A percentile compares a stretch with the other conserved stretches of the same genome.
These are phyloP conservation scores for Trichoderma brevicompactum DNA, from an alignment of 2,329 filamentous ascomycete genomes.

Conservation along the genomic window DNA sequence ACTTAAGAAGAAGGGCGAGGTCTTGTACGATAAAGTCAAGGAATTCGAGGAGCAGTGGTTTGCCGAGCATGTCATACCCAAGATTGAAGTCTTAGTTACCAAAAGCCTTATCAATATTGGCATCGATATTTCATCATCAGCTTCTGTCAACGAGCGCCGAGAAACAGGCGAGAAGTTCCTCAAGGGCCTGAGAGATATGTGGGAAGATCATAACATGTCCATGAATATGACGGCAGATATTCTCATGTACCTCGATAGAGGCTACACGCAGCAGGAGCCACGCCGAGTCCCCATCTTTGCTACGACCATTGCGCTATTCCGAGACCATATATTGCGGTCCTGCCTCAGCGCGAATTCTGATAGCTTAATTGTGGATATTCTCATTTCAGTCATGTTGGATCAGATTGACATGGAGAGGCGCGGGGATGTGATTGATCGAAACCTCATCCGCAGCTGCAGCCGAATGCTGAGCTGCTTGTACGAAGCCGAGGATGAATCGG, in stretches of 20 bases:
- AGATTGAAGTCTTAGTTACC: slow-evolving; percentile 72
- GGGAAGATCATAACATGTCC: slow-evolving; percentile 86
- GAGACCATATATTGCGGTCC: slow-evolving; percentile 78
- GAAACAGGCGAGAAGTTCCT: slow-evolving; percentile 84
- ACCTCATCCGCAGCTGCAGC: slow-evolving; percentile 78
- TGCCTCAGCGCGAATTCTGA: slow-evolving; percentile 52
- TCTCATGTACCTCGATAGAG: slow-evolving; percentile 95
- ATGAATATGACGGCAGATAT: slow-evolving; percentile 98
- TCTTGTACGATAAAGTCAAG: slow-evolving; percentile 80
- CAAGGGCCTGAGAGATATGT: slow-evolving; percentile 73
- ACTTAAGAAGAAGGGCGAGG: slow-evolving; percentile 79
- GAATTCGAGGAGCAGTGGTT: slow-evolving; percentile 85
- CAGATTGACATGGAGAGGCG: slow-evolving; percentile 91
- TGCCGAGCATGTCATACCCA: slow-evolving; percentile 69
- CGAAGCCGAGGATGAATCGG: slow-evolving; percentile 76
- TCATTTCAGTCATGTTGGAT: slow-evolving; percentile 83
- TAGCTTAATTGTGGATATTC: slow-evolving; percentile 68
- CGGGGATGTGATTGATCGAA: slow-evolving; percentile 85
- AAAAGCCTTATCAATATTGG: slow-evolving; percentile 65
- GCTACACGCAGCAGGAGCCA: slow-evolving; percentile 69
- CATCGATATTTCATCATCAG: slow-evolving; percentile 59
- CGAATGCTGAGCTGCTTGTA: slow-evolving; percentile 91
- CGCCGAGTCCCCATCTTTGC: slow-evolving; percentile 80
- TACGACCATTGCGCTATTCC: slow-evolving; percentile 83
- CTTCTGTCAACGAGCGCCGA: slow-evolving; percentile 77